These are phyloP conservation scores for Chlorophyllum brunneum DNA, from an alignment of 768 basidiomycete genomes.

Conservation along the genomic window DNA sequence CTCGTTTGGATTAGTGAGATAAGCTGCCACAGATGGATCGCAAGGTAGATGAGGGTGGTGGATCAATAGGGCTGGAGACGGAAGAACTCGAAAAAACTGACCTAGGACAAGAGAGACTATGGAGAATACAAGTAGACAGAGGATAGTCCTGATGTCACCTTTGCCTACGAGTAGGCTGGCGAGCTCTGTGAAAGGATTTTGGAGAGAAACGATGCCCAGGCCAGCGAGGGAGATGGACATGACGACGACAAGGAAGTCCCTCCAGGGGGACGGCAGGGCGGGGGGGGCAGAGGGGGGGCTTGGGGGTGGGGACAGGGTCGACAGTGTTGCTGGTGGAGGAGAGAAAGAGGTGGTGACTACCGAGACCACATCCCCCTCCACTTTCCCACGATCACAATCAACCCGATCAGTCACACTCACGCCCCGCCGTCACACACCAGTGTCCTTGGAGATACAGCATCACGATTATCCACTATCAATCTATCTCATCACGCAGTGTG, in stretches of 20 bases:
- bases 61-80: constrained; percentile 13
- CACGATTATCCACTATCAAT: background rate
- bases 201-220: constrained; percentile 56
- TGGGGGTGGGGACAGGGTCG: constrained; percentile 23
- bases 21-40: constrained; percentile 57
- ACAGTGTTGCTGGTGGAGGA: constrained; percentile 35
- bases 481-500: background rate
- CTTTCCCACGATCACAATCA: constrained; percentile 13
- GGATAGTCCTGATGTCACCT: constrained; percentile 65
- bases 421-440: background rate
- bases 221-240: constrained; percentile 67
- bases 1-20: constrained; percentile 93
- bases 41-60: too few species aligned
- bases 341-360: background rate
- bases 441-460: background rate
- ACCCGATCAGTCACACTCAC: constrained; percentile 5
- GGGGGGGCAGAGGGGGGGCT: constrained; percentile 30
- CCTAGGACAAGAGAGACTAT: constrained; percentile 72
- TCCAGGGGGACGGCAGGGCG: constrained; percentile 34
- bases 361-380: constrained; percentile 1
- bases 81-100: constrained; percentile 35
- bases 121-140: constrained; percentile 65
- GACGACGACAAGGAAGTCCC: constrained; percentile 47
- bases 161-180: constrained; percentile 48
- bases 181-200: constrained; percentile 49